phyloP scores from a whole-genome alignment of 306 rosid genomes.

The Carpinus viminea region DNA sequence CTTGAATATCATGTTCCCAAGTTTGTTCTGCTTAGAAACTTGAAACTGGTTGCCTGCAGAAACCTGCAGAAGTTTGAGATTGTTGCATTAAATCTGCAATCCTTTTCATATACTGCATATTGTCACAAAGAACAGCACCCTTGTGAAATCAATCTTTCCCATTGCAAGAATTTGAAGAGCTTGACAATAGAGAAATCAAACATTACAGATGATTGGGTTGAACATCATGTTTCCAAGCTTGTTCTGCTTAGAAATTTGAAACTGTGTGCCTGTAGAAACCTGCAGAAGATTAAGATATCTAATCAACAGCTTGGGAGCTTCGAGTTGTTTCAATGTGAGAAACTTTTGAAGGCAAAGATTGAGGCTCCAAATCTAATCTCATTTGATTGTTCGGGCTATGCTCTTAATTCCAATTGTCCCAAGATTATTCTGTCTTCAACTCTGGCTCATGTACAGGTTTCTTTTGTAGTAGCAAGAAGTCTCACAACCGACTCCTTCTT shows the following conservation, averaged over 20 bases:
- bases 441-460: background rate
- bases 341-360: background rate
- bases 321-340: background rate
- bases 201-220: no score
- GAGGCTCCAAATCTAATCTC: constrained; percentile 9
- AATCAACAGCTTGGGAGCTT: background rate
- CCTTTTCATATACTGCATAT: no score
- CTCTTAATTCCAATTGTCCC: no score
- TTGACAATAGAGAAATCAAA: no score
- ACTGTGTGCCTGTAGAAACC: no score
- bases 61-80: background rate
- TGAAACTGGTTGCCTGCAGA: background rate
- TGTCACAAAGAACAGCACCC: no score
- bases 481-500: background rate
- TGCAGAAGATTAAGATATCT: background rate
- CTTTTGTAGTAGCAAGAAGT: background rate
- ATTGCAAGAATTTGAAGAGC: no score
- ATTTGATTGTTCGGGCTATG: background rate
- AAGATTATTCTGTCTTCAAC: background rate
- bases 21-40: background rate
- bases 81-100: no score
- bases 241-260: no score
- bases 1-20: background rate
- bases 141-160: no score
- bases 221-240: no score